Evolutionary conservation across 805 yeast species (phyloP).

Genomic region (Candida michaelii): DNA sequence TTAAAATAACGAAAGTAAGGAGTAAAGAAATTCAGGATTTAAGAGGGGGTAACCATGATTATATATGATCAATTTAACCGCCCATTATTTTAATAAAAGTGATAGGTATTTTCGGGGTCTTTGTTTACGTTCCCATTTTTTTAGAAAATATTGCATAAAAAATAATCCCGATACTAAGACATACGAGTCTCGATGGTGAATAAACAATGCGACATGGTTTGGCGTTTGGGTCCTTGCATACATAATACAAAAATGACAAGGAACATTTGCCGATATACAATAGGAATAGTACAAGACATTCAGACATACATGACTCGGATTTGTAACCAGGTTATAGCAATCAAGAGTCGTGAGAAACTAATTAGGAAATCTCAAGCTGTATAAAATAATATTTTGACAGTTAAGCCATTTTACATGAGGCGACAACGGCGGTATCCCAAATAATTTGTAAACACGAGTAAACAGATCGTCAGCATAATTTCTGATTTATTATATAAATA

Average conservation of each 20-base stretch:
- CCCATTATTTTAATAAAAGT: not conserved
- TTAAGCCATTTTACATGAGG: not conserved
- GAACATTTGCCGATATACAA: no score
- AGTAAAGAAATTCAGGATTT: not conserved
- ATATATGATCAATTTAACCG: not conserved
- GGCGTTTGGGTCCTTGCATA: not conserved
- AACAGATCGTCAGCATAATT: not conserved
- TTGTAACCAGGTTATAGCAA: no score
- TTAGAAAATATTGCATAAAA: not conserved
- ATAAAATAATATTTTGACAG: no score
- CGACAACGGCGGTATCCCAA: not conserved
- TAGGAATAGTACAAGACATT: no score
- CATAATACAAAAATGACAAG: no score
- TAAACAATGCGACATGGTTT: not conserved
- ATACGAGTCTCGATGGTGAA: not conserved
- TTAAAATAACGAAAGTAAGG: not conserved
- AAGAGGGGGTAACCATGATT: not conserved
- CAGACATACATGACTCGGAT: no score
- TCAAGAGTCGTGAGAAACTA: no score
- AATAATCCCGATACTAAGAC: not conserved
- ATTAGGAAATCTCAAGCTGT: no score
- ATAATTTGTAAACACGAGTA: not conserved
- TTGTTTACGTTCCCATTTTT: not conserved
- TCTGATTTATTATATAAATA: not conserved
- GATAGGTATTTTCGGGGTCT: not conserved